Evolutionary conservation across 1,139 yeast species (phyloP).

Genomic region (Zygosaccharomyces pseudobailii): DNA sequence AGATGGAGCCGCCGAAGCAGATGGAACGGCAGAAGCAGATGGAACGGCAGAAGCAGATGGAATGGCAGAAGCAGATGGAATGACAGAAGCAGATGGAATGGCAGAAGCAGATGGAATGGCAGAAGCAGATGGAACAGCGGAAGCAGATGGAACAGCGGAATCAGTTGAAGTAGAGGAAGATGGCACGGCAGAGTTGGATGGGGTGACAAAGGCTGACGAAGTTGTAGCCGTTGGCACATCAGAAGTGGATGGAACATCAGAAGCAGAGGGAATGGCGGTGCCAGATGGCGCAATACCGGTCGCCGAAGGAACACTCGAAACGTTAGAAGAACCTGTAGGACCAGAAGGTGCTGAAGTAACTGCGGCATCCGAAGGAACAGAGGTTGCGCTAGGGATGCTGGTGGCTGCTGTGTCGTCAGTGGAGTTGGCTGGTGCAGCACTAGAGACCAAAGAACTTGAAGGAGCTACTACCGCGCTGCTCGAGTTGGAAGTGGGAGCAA

Average conservation of each 20-base stretch:
- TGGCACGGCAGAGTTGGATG: background rate
- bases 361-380: background rate
- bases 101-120: constrained; percentile 27
- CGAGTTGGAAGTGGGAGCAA: background rate
- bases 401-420: background rate
- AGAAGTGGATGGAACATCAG: constrained; percentile 34
- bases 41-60: constrained; percentile 14
- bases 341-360: background rate
- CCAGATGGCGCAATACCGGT: background rate
- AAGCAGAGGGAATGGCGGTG: background rate
- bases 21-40: constrained; percentile 10
- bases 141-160: constrained; percentile 3
- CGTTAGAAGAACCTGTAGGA: background rate
- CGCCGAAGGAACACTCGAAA: background rate
- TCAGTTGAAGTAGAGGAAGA: background rate
- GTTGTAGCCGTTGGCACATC: constrained; percentile 21
- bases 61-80: constrained; percentile 21
- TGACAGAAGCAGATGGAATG: constrained; percentile 13
- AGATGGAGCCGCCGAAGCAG: background rate
- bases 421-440: background rate
- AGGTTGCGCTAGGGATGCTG: background rate
- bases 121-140: too few relatives aligned
- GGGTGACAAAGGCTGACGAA: constrained; percentile 6
- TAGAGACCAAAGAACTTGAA: background rate
- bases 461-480: background rate